Percentiles rank a stretch among this genome's conserved stretches.
Conservation (phyloP, 495 filamentous ascomycete genomes). For the Penicillium canariense region DNA sequence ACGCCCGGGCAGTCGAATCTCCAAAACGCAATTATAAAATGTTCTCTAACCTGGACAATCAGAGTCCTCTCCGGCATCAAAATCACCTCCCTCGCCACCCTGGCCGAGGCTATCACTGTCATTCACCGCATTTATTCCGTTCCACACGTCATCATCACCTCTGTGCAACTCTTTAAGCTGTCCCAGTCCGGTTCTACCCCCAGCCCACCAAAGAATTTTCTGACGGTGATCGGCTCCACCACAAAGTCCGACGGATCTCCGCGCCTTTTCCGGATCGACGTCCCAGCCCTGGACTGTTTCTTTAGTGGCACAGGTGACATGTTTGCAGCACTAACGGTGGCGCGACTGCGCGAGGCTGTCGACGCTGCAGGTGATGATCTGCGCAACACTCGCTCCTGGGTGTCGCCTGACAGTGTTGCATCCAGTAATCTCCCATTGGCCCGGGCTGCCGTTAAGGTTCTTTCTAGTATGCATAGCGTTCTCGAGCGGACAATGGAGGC, state of each 20-base stretch:
- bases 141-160: conserved; percentile 93
- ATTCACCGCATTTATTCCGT: conserved; percentile 75
- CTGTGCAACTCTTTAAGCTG: conserved; percentile 56
- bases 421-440: conserved; percentile 76
- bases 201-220: conserved; percentile 43
- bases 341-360: conserved; percentile 83
- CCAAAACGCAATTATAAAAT: background rate
- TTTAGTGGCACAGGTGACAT: conserved; percentile 97
- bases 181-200: conserved; percentile 37
- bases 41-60: conserved; percentile 3
- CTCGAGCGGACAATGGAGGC: conserved; percentile 70
- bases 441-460: conserved; percentile 75
- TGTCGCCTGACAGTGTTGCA: conserved; percentile 63
- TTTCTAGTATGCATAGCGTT: conserved; percentile 91
- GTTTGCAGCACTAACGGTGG: conserved; percentile 89
- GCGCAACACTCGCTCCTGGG: conserved; percentile 57
- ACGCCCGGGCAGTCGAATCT: background rate
- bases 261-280: conserved; percentile 77
- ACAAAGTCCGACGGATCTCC: conserved; percentile 58
- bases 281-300: conserved; percentile 84
- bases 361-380: conserved; percentile 40
- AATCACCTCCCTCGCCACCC: conserved; percentile 70
- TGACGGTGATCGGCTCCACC: conserved; percentile 79
- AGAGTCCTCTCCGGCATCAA: conserved; percentile 79
- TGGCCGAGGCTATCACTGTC: conserved; percentile 68